Conservation (phyloP, 306 rosid genomes). For the Cicer arietinum region DNA sequence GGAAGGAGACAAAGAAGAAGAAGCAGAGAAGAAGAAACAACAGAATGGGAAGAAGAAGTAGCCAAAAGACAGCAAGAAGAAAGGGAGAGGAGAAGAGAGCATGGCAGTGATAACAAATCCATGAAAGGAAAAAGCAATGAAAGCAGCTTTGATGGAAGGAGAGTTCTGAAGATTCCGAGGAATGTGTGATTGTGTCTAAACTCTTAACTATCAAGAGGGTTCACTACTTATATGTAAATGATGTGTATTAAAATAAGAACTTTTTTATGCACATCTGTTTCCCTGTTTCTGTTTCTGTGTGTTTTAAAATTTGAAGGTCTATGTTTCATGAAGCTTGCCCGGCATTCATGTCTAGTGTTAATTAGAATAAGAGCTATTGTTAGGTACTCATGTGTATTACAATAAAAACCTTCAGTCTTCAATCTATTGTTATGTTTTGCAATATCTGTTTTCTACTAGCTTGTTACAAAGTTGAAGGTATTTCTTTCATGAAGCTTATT, state of each 20-base stretch:
- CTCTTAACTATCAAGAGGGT: neutral
- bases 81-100: conserved; percentile 20
- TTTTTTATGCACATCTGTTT: neutral
- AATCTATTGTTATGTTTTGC: neutral
- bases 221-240: neutral
- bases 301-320: conserved; percentile 13
- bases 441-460: neutral
- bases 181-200: conserved; percentile 21
- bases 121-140: neutral
- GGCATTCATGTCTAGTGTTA: conserved; percentile 11
- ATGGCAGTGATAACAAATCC: neutral
- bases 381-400: neutral
- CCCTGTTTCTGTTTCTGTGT: conserved; percentile 1
- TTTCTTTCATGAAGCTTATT: neutral
- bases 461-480: neutral
- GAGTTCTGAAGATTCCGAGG: conserved; percentile 32
- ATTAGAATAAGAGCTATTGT: conserved; percentile 4
- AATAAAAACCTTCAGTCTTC: conserved; percentile 7
- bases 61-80: conserved; percentile 32
- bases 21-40: neutral
- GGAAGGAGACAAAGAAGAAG: neutral
- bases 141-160: conserved; percentile 42
- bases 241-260: conserved; percentile 6
- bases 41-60: conserved; percentile 13
- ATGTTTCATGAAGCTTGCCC: neutral